Evolutionary conservation across 2,329 filamentous ascomycete species (phyloP), one percentile per base, ranked within the genome.

Genomic region (Trichoderma koningiopsis): DNA sequence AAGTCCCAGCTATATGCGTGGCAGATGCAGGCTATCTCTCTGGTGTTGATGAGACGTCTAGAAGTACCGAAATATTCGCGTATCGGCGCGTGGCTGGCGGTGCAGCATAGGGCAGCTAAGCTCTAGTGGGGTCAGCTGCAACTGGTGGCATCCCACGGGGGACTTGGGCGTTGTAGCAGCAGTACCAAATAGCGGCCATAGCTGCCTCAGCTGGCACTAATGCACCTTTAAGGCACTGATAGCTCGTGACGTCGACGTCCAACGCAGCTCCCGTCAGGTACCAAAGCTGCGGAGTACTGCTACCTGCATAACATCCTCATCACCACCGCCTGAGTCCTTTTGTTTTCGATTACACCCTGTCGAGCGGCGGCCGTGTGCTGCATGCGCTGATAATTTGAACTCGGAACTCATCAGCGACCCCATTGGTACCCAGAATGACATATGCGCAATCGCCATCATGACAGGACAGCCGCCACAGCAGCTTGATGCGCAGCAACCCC

Each of bases 391-490:
- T 70, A 35, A 37, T 49, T 57, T 33, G 35, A 57, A 37, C 47
- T 55, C 33, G 35, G 57, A 53, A 43, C 60, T 59, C 66, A 67
- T 60, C 47, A 56, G 68, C 68, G 57, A 71, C 71, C 40, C 58
- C 57, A 16, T 70, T 67, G 33, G 68, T 68, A 70, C 73, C 68
- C 76, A 78, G 74, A 69, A 79, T 79, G 77, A 76, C 69, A 74
- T 68, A 72, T 73, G 72, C 72, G 69, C 70, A 55, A 63, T 72
- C 69, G 71, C 71, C 72, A 74, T 77, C 78, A 83, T 83, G 82
- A 83, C 81, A 76, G 78, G 82, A 74, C 77, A 76, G 76, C 76
- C 79, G 76, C 78, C 80, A 73, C 73, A 75, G 69, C 73, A 72
- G 75, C 78, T 76, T 76, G 76, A 77, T 58, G 73, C 29, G 61